These are phyloP conservation scores for Effrenium voratum DNA, from an alignment of 73 alveolate species.

Conservation along the genomic window DNA sequence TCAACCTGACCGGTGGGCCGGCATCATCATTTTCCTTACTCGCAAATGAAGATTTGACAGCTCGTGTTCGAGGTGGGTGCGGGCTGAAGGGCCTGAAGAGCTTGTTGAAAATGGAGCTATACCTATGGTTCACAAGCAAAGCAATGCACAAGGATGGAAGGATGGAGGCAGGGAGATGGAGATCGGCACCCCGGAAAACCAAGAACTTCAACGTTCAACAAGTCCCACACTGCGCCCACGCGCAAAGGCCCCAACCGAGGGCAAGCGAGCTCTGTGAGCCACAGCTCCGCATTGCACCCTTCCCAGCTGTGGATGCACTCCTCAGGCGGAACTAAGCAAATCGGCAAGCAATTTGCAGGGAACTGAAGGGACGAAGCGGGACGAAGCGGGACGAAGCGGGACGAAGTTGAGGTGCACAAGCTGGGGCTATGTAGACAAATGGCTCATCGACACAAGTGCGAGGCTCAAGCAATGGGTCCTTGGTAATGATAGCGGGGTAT, in stretches of 20 bases:
- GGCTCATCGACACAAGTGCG: neutral
- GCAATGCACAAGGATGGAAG: no score
- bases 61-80: neutral
- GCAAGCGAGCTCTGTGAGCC: slow-evolving; percentile 73
- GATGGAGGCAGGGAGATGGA: no score
- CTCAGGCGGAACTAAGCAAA: neutral
- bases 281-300: slow-evolving; percentile 92
- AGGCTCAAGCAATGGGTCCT: neutral
- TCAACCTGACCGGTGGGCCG: no score
- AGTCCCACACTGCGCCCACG: neutral
- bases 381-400: no score
- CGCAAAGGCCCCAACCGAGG: neutral
- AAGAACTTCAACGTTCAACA: neutral
- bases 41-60: no score
- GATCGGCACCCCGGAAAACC: no score
- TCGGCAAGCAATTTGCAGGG: no score
- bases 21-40: no score
- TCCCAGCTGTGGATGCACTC: slow-evolving; percentile 88
- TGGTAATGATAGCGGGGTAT: slow-evolving; percentile 38
- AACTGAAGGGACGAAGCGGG: no score
- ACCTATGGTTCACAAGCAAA: no score
- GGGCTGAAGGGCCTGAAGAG: neutral
- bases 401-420: neutral
- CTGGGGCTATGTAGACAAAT: neutral
- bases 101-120: slow-evolving; percentile 11